Evolutionary conservation across 306 rosid species (phyloP).

Genomic region (Acacia melanoxylon): DNA sequence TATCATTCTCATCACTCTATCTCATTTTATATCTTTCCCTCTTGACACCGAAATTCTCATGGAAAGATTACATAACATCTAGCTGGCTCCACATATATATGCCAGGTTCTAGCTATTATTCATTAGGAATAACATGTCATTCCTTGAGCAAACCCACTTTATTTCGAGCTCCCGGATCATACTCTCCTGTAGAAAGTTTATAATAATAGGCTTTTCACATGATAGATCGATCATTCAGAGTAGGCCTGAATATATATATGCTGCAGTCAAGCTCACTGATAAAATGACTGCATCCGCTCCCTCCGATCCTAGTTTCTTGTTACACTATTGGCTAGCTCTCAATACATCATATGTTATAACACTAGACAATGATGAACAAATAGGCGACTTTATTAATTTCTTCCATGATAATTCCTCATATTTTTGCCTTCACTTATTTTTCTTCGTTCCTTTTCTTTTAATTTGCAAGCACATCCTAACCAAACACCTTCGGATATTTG

Average conservation of each 20-base stretch:
- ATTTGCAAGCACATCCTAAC: not conserved
- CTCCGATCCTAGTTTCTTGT: not conserved
- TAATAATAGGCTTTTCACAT: not conserved
- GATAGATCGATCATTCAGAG: not conserved
- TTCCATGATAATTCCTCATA: not conserved
- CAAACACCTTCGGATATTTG: not conserved
- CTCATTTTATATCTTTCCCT: not conserved
- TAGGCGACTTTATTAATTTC: not conserved
- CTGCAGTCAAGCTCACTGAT: not conserved
- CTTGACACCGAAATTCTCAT: not conserved
- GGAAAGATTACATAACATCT: not conserved
- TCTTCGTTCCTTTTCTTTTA: not conserved
- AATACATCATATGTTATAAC: not conserved
- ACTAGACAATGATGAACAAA: not conserved
- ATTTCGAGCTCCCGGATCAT: not conserved
- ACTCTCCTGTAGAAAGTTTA: not conserved
- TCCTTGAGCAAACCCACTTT: not conserved
- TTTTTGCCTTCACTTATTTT: not conserved
- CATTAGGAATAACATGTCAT: not conserved
- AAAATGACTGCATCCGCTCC: constrained; percentile 13
- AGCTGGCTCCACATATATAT: not conserved
- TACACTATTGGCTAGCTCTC: not conserved
- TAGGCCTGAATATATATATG: not conserved
- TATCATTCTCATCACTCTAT: constrained; percentile 30
- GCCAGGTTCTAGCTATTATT: not conserved